phyloP scores from a whole-genome alignment of 495 filamentous ascomycete genomes.

The Bombardia bombarda region DNA sequence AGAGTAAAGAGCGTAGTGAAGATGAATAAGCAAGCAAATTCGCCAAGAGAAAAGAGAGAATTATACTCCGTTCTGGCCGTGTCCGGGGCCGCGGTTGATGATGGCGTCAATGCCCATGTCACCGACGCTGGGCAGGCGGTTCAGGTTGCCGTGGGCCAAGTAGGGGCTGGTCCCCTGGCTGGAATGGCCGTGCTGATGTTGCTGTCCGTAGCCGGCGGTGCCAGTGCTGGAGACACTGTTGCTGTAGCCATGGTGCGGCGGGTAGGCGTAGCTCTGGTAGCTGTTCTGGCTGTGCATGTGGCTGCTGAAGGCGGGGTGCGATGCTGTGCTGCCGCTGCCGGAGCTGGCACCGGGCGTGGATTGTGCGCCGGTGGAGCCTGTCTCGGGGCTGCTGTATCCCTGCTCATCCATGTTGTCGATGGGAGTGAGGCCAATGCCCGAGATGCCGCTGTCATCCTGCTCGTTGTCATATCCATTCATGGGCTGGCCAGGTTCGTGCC shows the following conservation, averaged over 20 bases:
- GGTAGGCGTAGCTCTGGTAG: conserved; percentile 10
- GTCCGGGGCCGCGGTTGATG: conserved; percentile 36
- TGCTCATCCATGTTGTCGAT: conserved; percentile 40
- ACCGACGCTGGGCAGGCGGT: conserved; percentile 40
- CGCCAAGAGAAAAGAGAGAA: too few relatives aligned
- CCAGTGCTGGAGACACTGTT: conserved; percentile 33
- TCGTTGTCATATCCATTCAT: conserved; percentile 38
- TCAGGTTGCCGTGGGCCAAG: conserved; percentile 34
- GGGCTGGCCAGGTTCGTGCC: conserved; percentile 35
- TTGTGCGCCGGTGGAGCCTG: conserved; percentile 19
- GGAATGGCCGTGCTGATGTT: conserved; percentile 4
- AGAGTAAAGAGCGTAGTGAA: background rate
- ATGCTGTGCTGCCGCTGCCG: conserved; percentile 21
- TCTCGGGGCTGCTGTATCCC: conserved; percentile 40
- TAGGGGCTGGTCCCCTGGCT: conserved; percentile 39
- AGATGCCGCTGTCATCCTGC: conserved; percentile 43
- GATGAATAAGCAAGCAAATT: background rate
- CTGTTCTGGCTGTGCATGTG: conserved; percentile 16
- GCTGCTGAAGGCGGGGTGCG: conserved; percentile 15
- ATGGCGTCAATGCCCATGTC: conserved; percentile 52
- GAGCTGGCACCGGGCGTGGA: conserved; percentile 27
- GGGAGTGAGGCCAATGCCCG: conserved; percentile 40
- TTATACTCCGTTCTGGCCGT: conserved; percentile 7
- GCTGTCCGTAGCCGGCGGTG: conserved; percentile 15
- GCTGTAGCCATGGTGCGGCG: conserved; percentile 23